phyloP scores from a whole-genome alignment of 2,329 filamentous ascomycete species.

The Botryotinia convoluta region DNA sequence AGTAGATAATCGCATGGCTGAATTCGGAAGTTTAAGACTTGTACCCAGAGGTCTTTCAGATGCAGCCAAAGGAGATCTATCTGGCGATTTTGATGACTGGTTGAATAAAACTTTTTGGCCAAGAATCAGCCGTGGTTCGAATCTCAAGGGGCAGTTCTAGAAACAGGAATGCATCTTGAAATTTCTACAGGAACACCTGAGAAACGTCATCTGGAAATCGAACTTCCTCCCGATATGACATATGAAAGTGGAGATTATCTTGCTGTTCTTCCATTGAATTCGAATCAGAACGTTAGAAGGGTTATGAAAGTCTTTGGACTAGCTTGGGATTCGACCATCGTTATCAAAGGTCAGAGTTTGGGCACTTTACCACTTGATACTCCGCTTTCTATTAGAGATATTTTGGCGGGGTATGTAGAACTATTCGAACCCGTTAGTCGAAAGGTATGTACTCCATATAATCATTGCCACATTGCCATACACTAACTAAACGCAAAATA shows the following conservation, averaged over 20 bases:
- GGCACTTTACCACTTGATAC: constrained; percentile 1
- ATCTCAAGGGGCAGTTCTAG: neutral
- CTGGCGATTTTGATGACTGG: constrained; percentile 67
- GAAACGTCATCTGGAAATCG: constrained; percentile 41
- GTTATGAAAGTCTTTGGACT: constrained; percentile 60
- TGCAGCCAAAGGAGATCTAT: constrained; percentile 52
- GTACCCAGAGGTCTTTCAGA: neutral
- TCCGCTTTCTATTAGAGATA: neutral
- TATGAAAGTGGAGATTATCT: constrained; percentile 77
- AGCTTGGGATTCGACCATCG: constrained; percentile 46
- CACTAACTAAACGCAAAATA: neutral
- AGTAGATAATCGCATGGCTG: constrained; percentile 45
- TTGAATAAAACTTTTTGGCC: constrained; percentile 56
- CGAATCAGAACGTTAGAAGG: constrained; percentile 56
- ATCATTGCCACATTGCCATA: neutral
- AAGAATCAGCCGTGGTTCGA: neutral
- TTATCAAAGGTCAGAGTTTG: neutral
- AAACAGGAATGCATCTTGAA: neutral
- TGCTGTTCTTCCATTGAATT: constrained; percentile 70
- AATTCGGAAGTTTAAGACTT: neutral
- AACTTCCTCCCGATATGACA: constrained; percentile 61
- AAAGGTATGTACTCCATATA: neutral
- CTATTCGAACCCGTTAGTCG: neutral
- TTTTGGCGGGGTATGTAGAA: neutral
- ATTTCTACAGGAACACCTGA: constrained; percentile 15